Evolutionary conservation across 2,329 filamentous ascomycete species (phyloP).

Genomic region (Nothopassalora personata): DNA sequence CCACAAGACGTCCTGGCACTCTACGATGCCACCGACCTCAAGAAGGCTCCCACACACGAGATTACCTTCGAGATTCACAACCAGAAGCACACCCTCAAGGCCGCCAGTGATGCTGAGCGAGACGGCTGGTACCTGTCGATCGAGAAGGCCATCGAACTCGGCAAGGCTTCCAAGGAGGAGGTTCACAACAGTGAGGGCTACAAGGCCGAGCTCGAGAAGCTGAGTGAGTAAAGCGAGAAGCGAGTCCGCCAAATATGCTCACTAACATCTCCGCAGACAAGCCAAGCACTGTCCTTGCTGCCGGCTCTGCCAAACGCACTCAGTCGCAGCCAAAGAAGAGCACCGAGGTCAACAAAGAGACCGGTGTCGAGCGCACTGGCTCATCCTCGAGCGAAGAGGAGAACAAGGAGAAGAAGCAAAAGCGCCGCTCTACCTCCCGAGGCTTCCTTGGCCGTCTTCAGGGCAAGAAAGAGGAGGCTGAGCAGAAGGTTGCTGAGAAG

Average conservation of each 20-base stretch:
- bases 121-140: constrained; percentile 87
- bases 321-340: constrained; percentile 43
- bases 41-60: constrained; percentile 69
- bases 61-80: constrained; percentile 80
- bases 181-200: constrained; percentile 77
- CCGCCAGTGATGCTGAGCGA: constrained; percentile 66
- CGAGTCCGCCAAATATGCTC: constrained; percentile 29
- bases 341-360: constrained; percentile 38
- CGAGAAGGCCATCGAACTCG: constrained; percentile 76
- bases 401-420: constrained; percentile 44
- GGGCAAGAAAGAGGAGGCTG: constrained; percentile 55
- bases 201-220: constrained; percentile 76
- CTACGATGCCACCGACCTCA: constrained; percentile 64
- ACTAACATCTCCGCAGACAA: constrained; percentile 24
- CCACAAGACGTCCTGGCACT: constrained; percentile 67
- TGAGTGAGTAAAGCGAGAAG: constrained; percentile 45
- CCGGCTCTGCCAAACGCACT: constrained; percentile 31
- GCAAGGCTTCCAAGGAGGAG: constrained; percentile 70
- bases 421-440: constrained; percentile 57
- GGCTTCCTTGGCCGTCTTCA: constrained; percentile 55
- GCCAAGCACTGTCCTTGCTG: constrained; percentile 33
- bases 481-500: constrained; percentile 40
- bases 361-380: constrained; percentile 34
- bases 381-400: constrained; percentile 39
- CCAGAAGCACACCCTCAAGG: constrained; percentile 94